phyloP scores from a whole-genome alignment of 305 asterid genomes.

The Fraxinus xanthoxyloides region DNA sequence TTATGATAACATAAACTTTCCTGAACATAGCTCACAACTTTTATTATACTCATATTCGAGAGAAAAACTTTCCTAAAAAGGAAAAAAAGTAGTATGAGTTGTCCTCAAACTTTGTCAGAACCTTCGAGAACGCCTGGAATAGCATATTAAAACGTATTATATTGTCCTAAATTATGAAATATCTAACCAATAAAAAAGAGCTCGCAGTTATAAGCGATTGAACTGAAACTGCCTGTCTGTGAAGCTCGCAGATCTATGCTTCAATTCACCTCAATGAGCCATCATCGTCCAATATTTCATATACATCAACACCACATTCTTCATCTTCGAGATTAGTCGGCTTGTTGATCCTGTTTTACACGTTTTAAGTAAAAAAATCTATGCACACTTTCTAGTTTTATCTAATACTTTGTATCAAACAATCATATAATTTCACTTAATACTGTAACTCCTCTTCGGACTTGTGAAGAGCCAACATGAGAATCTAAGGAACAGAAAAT shows the following conservation, averaged over 20 bases:
- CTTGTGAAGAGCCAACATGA: not conserved
- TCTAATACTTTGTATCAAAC: not conserved
- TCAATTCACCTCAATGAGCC: constrained; percentile 78
- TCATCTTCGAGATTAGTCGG: constrained; percentile 26
- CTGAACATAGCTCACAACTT: no score
- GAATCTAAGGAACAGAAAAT: not conserved
- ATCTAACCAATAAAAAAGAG: no score
- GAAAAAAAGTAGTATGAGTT: no score
- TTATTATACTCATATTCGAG: no score
- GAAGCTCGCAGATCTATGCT: constrained; percentile 63
- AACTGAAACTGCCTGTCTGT: constrained; percentile 61
- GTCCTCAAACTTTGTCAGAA: no score
- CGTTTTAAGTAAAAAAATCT: constrained; percentile 6
- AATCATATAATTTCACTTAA: no score
- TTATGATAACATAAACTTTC: no score
- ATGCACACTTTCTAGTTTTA: not conserved
- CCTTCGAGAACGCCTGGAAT: no score
- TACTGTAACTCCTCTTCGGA: not conserved
- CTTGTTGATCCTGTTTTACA: constrained; percentile 55
- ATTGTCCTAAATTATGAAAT: no score
- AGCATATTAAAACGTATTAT: no score
- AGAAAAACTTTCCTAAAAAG: no score
- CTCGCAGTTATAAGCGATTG: not conserved
- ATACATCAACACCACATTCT: constrained; percentile 36
- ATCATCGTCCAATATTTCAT: constrained; percentile 84